These are phyloP conservation scores for Martiniozyma abietophila DNA, from an alignment of 805 yeast species.

Conservation along the genomic window DNA sequence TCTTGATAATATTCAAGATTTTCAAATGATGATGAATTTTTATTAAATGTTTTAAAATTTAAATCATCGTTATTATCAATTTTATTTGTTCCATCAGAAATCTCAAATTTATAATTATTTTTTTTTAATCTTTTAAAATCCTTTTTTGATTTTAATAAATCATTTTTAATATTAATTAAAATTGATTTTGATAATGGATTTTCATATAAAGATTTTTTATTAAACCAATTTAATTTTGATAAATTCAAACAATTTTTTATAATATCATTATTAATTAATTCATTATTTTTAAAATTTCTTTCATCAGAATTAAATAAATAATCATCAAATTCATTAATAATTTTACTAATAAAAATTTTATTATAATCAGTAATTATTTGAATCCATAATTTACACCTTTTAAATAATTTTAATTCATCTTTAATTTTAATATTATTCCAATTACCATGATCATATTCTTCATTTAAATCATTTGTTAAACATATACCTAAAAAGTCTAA, in stretches of 20 bases:
- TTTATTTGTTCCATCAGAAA: neutral
- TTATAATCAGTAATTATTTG: conserved; percentile 3
- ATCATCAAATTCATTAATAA: neutral
- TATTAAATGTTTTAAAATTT: too few species aligned
- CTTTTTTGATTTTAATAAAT: too few species aligned
- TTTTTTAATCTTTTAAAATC: too few species aligned
- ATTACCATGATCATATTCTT: neutral
- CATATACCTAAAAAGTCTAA: conserved; percentile 5
- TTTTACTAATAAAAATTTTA: neutral
- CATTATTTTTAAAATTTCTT: too few species aligned
- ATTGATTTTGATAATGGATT: neutral
- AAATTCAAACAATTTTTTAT: too few species aligned
- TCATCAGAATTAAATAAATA: too few species aligned
- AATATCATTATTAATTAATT: too few species aligned
- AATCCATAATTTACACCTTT: conserved; percentile 2
- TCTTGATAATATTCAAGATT: too few species aligned
- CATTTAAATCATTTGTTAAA: conserved; percentile 2
- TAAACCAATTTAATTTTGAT: neutral
- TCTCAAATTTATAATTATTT: too few species aligned
- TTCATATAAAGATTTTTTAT: neutral
- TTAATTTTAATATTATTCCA: neutral
- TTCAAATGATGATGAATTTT: too few species aligned
- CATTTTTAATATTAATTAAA: neutral
- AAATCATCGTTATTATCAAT: neutral
- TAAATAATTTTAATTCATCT: neutral